Evolutionary conservation across 257 asterid genomes (phyloP).

Genomic region (Ilex aquifolium): DNA sequence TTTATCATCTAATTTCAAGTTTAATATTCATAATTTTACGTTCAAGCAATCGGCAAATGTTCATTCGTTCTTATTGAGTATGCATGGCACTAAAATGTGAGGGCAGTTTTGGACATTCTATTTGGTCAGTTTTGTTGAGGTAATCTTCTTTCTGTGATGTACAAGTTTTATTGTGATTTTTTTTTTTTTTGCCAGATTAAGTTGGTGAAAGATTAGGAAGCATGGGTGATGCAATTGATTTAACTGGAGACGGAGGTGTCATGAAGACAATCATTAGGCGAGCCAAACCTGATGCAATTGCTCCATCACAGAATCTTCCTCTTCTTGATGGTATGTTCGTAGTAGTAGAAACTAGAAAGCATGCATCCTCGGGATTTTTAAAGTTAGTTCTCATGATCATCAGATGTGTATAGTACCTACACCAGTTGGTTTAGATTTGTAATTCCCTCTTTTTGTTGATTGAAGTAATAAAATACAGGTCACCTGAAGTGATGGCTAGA

Average conservation of each 20-base stretch:
- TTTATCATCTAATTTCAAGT: too few species aligned
- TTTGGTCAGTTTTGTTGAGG: too few species aligned
- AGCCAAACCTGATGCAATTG: constrained; percentile 73
- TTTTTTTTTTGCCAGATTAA: constrained; percentile 13
- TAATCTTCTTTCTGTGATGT: background rate
- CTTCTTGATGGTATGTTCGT: constrained; percentile 72
- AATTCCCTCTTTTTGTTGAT: background rate
- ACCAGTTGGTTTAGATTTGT: background rate
- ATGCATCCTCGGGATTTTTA: background rate
- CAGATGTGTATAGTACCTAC: background rate
- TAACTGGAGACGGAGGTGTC: constrained; percentile 98
- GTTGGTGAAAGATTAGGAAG: constrained; percentile 27
- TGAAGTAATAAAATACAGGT: background rate
- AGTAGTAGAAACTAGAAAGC: background rate
- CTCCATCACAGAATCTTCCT: constrained; percentile 82
- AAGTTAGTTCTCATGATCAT: background rate
- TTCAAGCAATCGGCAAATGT: too few species aligned
- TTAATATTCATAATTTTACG: too few species aligned
- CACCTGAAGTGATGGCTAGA: background rate
- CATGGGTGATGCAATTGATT: constrained; percentile 68
- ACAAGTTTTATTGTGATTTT: background rate
- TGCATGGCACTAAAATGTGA: too few species aligned
- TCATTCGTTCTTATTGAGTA: too few species aligned
- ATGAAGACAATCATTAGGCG: constrained; percentile 61
- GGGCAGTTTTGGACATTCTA: too few species aligned